Percentiles rank a stretch among this genome's conserved stretches.
Conservation (phyloP, 768 basidiomycete species). For the Termitomyces sp. region DNA sequence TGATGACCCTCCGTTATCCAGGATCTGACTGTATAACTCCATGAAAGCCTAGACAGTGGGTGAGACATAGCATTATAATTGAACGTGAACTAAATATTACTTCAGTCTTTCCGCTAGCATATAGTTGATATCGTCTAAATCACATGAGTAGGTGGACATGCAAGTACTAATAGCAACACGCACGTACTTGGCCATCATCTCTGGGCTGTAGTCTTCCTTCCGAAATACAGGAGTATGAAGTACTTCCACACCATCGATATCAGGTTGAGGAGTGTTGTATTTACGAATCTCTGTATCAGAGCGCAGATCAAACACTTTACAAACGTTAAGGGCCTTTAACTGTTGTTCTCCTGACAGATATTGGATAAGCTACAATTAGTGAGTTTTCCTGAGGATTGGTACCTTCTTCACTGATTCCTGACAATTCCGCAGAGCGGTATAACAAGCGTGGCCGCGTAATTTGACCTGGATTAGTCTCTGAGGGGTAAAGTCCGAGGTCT, state of each 20-base stretch:
- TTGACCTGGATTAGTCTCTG: constrained; percentile 40
- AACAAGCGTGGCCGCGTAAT: constrained; percentile 56
- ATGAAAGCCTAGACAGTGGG: constrained; percentile 60
- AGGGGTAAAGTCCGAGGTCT: constrained; percentile 65
- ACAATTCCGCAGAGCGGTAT: constrained; percentile 72
- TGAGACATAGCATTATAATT: neutral
- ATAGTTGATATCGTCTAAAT: constrained; percentile 64
- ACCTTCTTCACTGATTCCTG: constrained; percentile 70
- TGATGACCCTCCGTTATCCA: constrained; percentile 66
- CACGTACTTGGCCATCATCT: constrained; percentile 81
- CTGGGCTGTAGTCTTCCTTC: constrained; percentile 78
- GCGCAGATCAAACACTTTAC: constrained; percentile 72
- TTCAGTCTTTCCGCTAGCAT: constrained; percentile 79
- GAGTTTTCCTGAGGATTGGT: neutral
- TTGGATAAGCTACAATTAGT: constrained; percentile 1
- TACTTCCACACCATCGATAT: constrained; percentile 61
- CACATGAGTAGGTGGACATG: constrained; percentile 21
- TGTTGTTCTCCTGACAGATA: constrained; percentile 47
- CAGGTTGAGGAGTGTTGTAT: constrained; percentile 63
- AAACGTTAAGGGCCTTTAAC: constrained; percentile 59
- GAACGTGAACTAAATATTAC: constrained; percentile 27
- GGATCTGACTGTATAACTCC: constrained; percentile 76
- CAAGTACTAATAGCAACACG: constrained; percentile 27
- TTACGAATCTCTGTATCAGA: constrained; percentile 78
- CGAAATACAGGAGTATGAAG: constrained; percentile 63